phyloP scores from a whole-genome alignment of 495 filamentous ascomycete species.

The Xylaria sp. region DNA sequence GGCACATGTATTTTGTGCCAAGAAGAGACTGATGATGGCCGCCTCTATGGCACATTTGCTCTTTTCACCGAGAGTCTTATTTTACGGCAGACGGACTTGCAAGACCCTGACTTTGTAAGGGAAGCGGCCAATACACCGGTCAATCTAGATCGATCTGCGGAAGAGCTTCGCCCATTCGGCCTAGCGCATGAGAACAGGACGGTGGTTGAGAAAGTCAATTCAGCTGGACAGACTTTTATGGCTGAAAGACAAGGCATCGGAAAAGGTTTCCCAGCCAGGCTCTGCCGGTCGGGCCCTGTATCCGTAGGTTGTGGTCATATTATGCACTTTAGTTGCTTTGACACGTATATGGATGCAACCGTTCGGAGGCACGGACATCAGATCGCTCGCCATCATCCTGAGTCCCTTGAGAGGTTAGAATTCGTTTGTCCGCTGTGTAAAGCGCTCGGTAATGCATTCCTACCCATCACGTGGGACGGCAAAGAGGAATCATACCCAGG shows the following conservation, averaged over 20 bases:
- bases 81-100: conserved; percentile 81
- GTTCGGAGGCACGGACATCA: conserved; percentile 84
- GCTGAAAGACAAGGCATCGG: conserved; percentile 83
- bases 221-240: conserved; percentile 70
- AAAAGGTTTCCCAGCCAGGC: conserved; percentile 79
- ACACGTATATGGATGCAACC: conserved; percentile 83
- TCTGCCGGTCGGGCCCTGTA: conserved; percentile 77
- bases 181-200: conserved; percentile 85
- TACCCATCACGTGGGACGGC: conserved; percentile 94
- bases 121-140: conserved; percentile 79
- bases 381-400: conserved; percentile 91
- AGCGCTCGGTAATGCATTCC: conserved; percentile 91
- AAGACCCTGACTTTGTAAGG: conserved; percentile 80
- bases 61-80: conserved; percentile 87
- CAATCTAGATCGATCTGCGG: conserved; percentile 84
- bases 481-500: conserved; percentile 84
- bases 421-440: conserved; percentile 99
- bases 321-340: conserved; percentile 98
- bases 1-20: conserved; percentile 97
- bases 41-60: conserved; percentile 90
- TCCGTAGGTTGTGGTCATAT: conserved; percentile 94
- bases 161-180: conserved; percentile 84
- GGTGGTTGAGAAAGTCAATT: conserved; percentile 74
- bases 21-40: conserved; percentile 89
- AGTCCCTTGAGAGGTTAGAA: conserved; percentile 75